Percentiles rank a stretch among this genome's conserved stretches.
Evolutionary conservation across 345 rosid genomes (phyloP).

Genomic region (Syzygium grande): DNA sequence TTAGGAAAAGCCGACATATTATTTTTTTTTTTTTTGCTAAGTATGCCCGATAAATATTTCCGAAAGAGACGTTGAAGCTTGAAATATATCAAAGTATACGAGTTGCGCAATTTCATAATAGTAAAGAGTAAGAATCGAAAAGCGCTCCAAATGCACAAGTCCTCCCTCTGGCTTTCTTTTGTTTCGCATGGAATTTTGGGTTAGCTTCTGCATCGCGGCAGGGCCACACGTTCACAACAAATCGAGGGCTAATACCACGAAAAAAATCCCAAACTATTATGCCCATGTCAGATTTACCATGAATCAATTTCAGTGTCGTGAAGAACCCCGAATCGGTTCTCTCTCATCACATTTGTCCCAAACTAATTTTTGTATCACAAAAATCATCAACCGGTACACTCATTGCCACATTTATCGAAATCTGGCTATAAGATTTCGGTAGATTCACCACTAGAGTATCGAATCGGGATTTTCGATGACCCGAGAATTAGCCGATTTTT

Average conservation of each 20-base stretch:
- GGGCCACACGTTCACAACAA: rapidly evolving
- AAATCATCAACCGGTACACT: background rate
- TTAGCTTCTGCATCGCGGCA: background rate
- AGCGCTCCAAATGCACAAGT: background rate
- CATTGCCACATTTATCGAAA: rapidly evolving
- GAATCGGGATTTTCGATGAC: too few relatives aligned
- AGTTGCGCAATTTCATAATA: background rate
- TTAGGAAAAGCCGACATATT: background rate
- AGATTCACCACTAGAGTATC: rapidly evolving
- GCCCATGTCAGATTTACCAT: rapidly evolving
- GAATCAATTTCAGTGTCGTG: background rate
- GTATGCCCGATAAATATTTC: background rate
- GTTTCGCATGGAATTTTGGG: background rate
- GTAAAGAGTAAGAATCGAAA: background rate
- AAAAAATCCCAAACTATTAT: rapidly evolving
- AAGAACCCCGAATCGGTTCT: rapidly evolving
- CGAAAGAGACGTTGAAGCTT: background rate
- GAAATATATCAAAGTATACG: background rate
- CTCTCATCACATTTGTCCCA: background rate
- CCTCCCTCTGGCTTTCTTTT: background rate
- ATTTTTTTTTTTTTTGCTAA: rapidly evolving
- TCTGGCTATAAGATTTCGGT: rapidly evolving
- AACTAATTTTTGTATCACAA: rapidly evolving
- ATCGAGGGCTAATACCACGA: background rate
- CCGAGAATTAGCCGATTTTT: too few relatives aligned